phyloP scores from a whole-genome alignment of 495 filamentous ascomycete genomes.

The Podospora didyma region DNA sequence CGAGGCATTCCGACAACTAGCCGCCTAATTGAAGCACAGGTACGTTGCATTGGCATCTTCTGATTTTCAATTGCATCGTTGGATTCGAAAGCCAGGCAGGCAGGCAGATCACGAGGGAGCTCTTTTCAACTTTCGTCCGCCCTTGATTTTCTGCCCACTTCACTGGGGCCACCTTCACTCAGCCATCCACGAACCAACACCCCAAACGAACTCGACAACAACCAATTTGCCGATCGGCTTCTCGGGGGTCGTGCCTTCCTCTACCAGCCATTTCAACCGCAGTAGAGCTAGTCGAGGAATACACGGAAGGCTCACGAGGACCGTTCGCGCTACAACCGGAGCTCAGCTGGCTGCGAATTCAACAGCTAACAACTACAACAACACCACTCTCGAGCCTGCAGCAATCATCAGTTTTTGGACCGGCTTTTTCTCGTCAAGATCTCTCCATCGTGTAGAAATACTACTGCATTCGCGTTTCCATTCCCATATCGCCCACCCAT shows the following conservation, averaged over 20 bases:
- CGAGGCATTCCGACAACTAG: slow-evolving; percentile 11
- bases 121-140: not conserved
- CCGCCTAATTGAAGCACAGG: slow-evolving; percentile 7
- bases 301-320: too few relatives aligned
- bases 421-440: slow-evolving; percentile 5
- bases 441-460: slow-evolving; percentile 18
- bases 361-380: not conserved
- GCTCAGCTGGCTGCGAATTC: too few relatives aligned
- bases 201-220: too few relatives aligned
- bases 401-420: slow-evolving; percentile 20
- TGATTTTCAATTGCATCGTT: not conserved
- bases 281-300: too few relatives aligned
- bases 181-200: not conserved
- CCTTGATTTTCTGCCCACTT: not conserved
- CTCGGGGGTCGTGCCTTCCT: too few relatives aligned
- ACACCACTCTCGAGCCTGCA: not conserved
- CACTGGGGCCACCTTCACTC: not conserved
- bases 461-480: slow-evolving; percentile 17
- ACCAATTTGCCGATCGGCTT: too few relatives aligned
- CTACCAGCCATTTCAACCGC: too few relatives aligned
- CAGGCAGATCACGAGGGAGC: not conserved
- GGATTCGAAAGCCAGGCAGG: not conserved
- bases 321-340: too few relatives aligned
- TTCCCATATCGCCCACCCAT: slow-evolving; percentile 4
- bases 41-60: slow-evolving; percentile 9